These are phyloP conservation scores for Fusarium begoniae DNA, from an alignment of 2,329 filamentous ascomycete species.

Conservation along the genomic window DNA sequence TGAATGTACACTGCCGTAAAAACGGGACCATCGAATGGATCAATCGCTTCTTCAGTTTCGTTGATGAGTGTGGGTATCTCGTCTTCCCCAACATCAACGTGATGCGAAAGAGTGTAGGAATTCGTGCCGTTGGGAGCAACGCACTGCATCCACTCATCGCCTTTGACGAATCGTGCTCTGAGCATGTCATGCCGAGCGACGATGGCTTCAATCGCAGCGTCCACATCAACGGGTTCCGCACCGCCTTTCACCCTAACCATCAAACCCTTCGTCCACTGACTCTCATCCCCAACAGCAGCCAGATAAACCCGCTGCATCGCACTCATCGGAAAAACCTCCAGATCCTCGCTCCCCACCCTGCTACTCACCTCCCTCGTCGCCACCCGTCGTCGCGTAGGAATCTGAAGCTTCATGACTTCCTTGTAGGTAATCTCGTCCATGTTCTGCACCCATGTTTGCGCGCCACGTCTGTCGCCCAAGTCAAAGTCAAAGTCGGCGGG, in stretches of 20 bases:
- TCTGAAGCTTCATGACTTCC: constrained; percentile 56
- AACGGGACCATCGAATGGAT: constrained; percentile 60
- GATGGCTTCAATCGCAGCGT: constrained; percentile 58
- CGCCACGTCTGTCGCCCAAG: constrained; percentile 50
- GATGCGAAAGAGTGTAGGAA: constrained; percentile 57
- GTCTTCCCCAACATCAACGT: constrained; percentile 51
- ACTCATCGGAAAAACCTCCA: constrained; percentile 56
- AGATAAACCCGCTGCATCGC: constrained; percentile 54
- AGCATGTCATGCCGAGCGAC: constrained; percentile 63
- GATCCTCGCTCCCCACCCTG: constrained; percentile 38
- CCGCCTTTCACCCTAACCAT: constrained; percentile 56
- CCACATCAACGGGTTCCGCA: constrained; percentile 54
- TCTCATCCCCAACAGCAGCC: background rate
- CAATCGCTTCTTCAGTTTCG: constrained; percentile 54
- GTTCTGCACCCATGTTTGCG: constrained; percentile 65
- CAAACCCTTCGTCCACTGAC: constrained; percentile 60
- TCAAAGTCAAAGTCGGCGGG: constrained; percentile 52
- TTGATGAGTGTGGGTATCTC: constrained; percentile 54
- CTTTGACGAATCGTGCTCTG: constrained; percentile 55
- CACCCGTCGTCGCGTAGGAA: constrained; percentile 48
- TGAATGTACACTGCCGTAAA: constrained; percentile 61
- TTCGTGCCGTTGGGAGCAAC: constrained; percentile 51
- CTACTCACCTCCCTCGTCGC: constrained; percentile 11
- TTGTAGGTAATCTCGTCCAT: constrained; percentile 57
- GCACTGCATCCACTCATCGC: constrained; percentile 57